Conservation (phyloP, 2,329 filamentous ascomycete species). For the Ilyonectria mors-panacis region DNA sequence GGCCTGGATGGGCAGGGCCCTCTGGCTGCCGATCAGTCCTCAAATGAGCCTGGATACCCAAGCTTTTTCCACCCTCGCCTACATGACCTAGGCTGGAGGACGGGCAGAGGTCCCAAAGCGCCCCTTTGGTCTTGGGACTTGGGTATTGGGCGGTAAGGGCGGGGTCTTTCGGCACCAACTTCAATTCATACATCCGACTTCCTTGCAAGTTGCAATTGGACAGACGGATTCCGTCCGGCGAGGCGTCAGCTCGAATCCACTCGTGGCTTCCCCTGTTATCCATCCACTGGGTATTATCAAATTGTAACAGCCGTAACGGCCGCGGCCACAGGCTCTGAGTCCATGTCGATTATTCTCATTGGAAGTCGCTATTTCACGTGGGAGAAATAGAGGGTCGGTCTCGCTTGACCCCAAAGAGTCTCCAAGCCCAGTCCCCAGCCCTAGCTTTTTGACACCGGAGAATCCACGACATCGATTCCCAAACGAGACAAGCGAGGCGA, state of each 20-base stretch:
- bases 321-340: conserved; percentile 39
- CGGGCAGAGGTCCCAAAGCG: conserved; percentile 35
- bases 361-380: conserved; percentile 48
- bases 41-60: conserved; percentile 39
- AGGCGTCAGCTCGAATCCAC: conserved; percentile 49
- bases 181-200: conserved; percentile 27
- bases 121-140: conserved; percentile 34
- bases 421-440: conserved; percentile 28
- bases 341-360: conserved; percentile 40
- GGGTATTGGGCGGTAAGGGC: conserved; percentile 44
- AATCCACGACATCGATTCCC: conserved; percentile 36
- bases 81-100: conserved; percentile 25
- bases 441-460: conserved; percentile 37
- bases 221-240: conserved; percentile 15
- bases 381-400: conserved; percentile 42
- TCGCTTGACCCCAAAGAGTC: conserved; percentile 38
- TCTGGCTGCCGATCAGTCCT: conserved; percentile 45
- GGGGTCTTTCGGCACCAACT: conserved; percentile 40
- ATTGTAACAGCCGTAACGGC: conserved; percentile 26
- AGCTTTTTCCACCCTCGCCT: conserved; percentile 32
- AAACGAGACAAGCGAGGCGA: conserved; percentile 30
- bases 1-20: conserved; percentile 34
- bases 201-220: conserved; percentile 46
- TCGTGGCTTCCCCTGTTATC: conserved; percentile 43
- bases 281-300: conserved; percentile 42